Evolutionary conservation across 2,329 filamentous ascomycete species (phyloP).

Genomic region (Westerdykella aurantiaca): DNA sequence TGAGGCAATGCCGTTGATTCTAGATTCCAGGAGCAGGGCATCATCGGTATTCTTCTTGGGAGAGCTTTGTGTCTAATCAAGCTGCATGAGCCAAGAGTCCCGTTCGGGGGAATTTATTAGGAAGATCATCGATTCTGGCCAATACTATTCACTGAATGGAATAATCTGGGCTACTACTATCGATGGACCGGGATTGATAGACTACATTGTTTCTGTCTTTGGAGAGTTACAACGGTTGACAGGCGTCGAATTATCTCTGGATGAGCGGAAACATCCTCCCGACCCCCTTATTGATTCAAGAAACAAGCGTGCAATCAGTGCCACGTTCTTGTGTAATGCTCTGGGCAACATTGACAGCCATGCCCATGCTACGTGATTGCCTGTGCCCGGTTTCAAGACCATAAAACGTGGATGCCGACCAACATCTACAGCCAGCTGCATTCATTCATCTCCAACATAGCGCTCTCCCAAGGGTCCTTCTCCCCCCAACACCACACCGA

Average conservation of each 20-base stretch:
- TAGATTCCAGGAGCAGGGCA: constrained; percentile 1
- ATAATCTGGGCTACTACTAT: no score
- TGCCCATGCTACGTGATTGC: constrained; percentile 2
- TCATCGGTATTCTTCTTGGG: background rate
- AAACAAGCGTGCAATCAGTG: constrained; percentile 1
- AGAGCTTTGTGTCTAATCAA: constrained; percentile 4
- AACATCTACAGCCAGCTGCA: constrained; percentile 5
- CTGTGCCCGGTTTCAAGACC: background rate
- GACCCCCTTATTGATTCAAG: constrained; percentile 3
- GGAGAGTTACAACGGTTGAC: background rate
- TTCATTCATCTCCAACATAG: constrained; percentile 2
- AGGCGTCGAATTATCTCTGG: background rate
- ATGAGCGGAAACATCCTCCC: constrained; percentile 8
- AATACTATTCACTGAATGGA: no score
- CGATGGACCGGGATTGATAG: no score
- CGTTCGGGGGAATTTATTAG: constrained; percentile 5
- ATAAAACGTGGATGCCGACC: background rate
- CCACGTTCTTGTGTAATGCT: constrained; percentile 6
- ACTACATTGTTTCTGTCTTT: no score
- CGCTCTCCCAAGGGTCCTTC: constrained; percentile 1
- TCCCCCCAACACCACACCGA: no score
- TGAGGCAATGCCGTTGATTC: constrained; percentile 4
- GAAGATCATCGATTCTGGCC: no score
- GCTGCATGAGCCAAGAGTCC: constrained; percentile 2
- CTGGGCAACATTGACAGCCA: background rate